Conservation (phyloP, 371 early-diverging fungal species). For the Rhizopus sp. region DNA sequence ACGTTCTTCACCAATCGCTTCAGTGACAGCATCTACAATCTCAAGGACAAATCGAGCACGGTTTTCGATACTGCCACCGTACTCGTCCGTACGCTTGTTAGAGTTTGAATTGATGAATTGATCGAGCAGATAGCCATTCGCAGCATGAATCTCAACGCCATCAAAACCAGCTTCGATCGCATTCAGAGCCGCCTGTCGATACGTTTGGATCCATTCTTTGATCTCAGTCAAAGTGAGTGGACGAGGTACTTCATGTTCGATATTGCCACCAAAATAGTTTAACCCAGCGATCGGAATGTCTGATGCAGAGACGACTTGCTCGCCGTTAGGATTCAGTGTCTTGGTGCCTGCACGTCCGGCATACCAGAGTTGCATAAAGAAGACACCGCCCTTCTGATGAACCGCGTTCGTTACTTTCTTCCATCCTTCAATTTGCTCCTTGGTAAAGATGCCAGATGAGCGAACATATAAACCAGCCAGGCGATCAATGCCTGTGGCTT, state of each 20-base stretch:
- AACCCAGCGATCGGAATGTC: constrained; percentile 5
- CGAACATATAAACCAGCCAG: constrained; percentile 33
- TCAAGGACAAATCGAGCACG: constrained; percentile 67
- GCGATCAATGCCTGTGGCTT: constrained; percentile 47
- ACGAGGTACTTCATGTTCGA: constrained; percentile 23
- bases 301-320: constrained; percentile 12
- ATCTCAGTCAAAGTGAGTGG: constrained; percentile 70
- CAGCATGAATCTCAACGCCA: constrained; percentile 61
- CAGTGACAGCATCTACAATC: constrained; percentile 50
- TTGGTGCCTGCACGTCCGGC: constrained; percentile 22
- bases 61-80: constrained; percentile 78
- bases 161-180: constrained; percentile 22
- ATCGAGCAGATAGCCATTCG: constrained; percentile 67
- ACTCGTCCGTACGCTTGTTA: constrained; percentile 59
- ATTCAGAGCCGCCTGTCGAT: constrained; percentile 51
- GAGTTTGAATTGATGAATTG: constrained; percentile 53
- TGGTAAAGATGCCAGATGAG: constrained; percentile 37
- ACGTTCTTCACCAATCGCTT: constrained; percentile 24
- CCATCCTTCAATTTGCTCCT: constrained; percentile 58
- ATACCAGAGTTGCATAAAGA: constrained; percentile 57
- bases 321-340: constrained; percentile 8
- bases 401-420: constrained; percentile 55
- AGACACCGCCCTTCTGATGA: constrained; percentile 52
- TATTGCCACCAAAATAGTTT: background rate
- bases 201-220: constrained; percentile 52